Conservation (phyloP, 257 asterid species). For the Perilla frutescens region DNA sequence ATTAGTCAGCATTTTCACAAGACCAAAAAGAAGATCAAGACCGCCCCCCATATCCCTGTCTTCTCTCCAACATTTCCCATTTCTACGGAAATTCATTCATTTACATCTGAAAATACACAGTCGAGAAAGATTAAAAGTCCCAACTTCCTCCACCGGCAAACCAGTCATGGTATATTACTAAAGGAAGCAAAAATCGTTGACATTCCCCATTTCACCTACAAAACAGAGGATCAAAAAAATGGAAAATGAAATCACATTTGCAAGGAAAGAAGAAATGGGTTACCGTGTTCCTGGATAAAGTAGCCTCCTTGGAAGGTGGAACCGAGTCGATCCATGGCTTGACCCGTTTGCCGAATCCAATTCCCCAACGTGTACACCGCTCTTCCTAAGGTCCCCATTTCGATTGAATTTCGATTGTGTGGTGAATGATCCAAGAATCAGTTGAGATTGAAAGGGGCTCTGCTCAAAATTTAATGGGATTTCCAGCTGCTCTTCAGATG, state of each 20-base stretch:
- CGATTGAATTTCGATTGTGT: neutral
- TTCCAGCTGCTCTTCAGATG: slow-evolving; percentile 18
- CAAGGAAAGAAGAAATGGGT: slow-evolving; percentile 7
- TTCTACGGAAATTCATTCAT: neutral
- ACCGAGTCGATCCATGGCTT: slow-evolving; percentile 85
- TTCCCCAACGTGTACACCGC: slow-evolving; percentile 70
- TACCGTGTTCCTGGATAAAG: slow-evolving; percentile 68
- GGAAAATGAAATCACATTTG: neutral
- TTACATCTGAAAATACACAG: neutral
- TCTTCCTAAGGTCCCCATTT: slow-evolving; percentile 80
- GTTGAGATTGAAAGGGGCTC: neutral
- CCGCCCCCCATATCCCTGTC: slow-evolving; percentile 20
- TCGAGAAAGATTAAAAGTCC: neutral
- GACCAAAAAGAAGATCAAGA: slow-evolving; percentile 9
- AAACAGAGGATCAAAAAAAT: slow-evolving; percentile 5
- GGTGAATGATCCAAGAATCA: slow-evolving; percentile 3
- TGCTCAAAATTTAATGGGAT: slow-evolving; percentile 9
- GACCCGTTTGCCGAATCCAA: slow-evolving; percentile 77
- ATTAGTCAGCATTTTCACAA: neutral
- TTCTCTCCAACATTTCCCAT: slow-evolving; percentile 22
- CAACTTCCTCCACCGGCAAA: slow-evolving; percentile 1
- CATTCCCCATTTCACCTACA: slow-evolving; percentile 1
- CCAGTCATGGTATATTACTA: neutral
- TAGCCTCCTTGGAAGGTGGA: slow-evolving; percentile 67
- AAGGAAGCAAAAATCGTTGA: neutral